Evolutionary conservation across 2,329 filamentous ascomycete species (phyloP), one percentile per base, ranked within the genome.

Genomic region (Fusarium odoratissimum): DNA sequence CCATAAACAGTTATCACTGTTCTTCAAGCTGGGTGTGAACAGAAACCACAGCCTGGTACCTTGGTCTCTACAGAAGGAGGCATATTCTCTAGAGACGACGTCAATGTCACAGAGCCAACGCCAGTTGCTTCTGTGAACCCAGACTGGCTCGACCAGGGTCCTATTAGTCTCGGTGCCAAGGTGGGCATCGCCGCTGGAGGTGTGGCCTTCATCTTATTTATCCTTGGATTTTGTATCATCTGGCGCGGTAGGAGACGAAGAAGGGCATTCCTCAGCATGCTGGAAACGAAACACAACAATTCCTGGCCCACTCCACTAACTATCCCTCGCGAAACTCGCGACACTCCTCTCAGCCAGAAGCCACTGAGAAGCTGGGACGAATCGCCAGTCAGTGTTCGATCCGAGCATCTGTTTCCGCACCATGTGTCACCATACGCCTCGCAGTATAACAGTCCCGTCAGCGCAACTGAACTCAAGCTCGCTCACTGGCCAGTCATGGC

Each of bases 161-260:
- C 87, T 0, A 77, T 91, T 12, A 84, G 80, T 4, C 81, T 91
- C 3, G 88, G 86, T 8, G 87, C 84, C 17, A 88, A 89, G 60
- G 88, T 90, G 1, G 90, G 89, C 69, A 88, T 91, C 57, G 87
- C 85, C 19, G 82, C 88, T 28, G 89, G 85, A 9, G 85, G 82
- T 0, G 71, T 91, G 0, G 82, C 84, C 11, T 58, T 88, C 0
- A 21, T 90, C 8, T 82, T 91, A 6, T 77, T 81, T 12, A 17
- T 87, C 3, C 71, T 82, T 13, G 90, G 90, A 14, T 87, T 85
- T 76, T 83, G 81, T 61, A 84, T 91, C 58, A 83, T 92, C 23
- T 86, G 86, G 78, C 86, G 85, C 41, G 90, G 90, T 6, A 89
- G 86, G 67, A 86, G 88, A 14, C 83, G 86, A 17, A 84, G 90